A percentile compares a stretch with the other conserved stretches of the same genome.
Conservation (phyloP, 768 basidiomycete genomes). For the Leccinum obscurum region DNA sequence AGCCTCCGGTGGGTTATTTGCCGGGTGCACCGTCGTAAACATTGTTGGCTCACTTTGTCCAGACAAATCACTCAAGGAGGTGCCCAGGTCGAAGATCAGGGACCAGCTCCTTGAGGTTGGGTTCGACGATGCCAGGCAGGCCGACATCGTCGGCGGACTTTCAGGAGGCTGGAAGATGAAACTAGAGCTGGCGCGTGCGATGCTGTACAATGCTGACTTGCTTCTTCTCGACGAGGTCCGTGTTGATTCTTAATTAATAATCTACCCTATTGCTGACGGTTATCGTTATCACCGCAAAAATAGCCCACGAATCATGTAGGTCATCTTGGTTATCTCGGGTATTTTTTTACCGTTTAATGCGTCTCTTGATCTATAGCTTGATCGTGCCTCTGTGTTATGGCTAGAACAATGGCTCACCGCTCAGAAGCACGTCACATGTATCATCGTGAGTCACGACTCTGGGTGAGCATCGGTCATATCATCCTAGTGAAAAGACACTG, state of each 20-base stretch:
- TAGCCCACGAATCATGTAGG: constrained; percentile 90
- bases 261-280: constrained; percentile 19
- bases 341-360: constrained; percentile 15
- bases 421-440: constrained; percentile 82
- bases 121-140: constrained; percentile 84
- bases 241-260: constrained; percentile 22
- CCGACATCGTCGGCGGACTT: constrained; percentile 81
- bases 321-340: constrained; percentile 25
- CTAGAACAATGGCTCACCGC: constrained; percentile 83
- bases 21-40: constrained; percentile 5
- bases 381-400: constrained; percentile 86
- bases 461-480: constrained; percentile 53
- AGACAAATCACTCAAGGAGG: constrained; percentile 69
- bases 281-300: constrained; percentile 31
- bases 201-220: constrained; percentile 92
- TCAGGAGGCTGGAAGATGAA: constrained; percentile 99
- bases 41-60: constrained; percentile 7
- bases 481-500: constrained; percentile 8
- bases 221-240: constrained; percentile 81
- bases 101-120: constrained; percentile 85
- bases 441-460: constrained; percentile 97
- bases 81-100: constrained; percentile 71
- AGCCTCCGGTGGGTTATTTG: constrained; percentile 59
- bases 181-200: constrained; percentile 91
- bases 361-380: constrained; percentile 51